These are phyloP conservation scores for Podospora appendiculata DNA, from an alignment of 495 filamentous ascomycete species.

Conservation along the genomic window DNA sequence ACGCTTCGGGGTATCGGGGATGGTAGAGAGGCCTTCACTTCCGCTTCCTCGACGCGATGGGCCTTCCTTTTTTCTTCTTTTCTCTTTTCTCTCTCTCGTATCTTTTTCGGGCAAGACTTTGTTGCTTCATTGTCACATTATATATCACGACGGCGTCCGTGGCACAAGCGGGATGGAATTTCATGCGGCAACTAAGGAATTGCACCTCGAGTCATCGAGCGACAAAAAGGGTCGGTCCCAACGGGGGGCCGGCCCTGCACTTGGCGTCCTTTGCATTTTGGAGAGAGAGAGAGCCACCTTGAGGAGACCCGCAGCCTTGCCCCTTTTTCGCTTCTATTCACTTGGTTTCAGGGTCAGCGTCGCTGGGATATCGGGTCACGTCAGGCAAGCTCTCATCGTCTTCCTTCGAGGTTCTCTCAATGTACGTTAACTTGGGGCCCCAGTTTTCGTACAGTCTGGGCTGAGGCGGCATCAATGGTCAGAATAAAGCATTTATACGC, in stretches of 20 bases:
- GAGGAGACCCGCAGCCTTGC: not conserved
- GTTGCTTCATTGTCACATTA: slow-evolving; percentile 22
- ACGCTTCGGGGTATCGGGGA: slow-evolving; percentile 54
- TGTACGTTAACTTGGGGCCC: slow-evolving; percentile 68
- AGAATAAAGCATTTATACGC: slow-evolving; percentile 46
- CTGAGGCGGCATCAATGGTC: slow-evolving; percentile 32
- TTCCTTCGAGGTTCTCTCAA: slow-evolving; percentile 50
- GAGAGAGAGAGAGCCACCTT: slow-evolving; percentile 2
- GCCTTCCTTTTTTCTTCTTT: slow-evolving; percentile 5
- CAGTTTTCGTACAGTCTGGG: slow-evolving; percentile 34
- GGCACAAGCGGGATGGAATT: slow-evolving; percentile 12
- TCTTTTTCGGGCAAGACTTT: slow-evolving; percentile 9
- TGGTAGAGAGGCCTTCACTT: slow-evolving; percentile 53
- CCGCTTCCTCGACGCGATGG: not conserved
- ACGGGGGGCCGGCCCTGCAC: slow-evolving; percentile 7
- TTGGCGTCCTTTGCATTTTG: slow-evolving; percentile 28
- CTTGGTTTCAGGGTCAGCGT: slow-evolving; percentile 15
- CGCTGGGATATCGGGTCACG: slow-evolving; percentile 34
- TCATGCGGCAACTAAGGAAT: slow-evolving; percentile 9
- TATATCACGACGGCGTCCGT: slow-evolving; percentile 23
- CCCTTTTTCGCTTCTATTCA: slow-evolving; percentile 1
- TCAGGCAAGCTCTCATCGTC: slow-evolving; percentile 60
- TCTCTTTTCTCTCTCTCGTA: slow-evolving; percentile 14
- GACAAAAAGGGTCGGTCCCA: slow-evolving; percentile 12
- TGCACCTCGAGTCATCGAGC: slow-evolving; percentile 13